phyloP scores from a whole-genome alignment of 495 filamentous ascomycete species.

The Podospora anserina region DNA sequence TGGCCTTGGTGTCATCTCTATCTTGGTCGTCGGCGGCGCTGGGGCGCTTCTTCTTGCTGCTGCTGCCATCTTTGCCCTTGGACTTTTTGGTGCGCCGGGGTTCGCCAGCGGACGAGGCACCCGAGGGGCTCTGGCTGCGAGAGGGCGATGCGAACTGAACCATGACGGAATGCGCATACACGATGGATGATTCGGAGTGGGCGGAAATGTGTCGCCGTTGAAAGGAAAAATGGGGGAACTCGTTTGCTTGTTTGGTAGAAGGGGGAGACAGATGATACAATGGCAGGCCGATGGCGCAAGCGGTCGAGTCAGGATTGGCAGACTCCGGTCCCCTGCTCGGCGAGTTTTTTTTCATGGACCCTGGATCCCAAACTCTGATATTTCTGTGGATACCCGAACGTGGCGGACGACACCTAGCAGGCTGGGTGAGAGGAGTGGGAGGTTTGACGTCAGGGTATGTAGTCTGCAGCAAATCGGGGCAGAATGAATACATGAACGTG shows the following conservation, averaged over 20 bases:
- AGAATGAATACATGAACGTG: too few relatives aligned
- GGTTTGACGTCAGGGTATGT: neutral
- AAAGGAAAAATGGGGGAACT: neutral
- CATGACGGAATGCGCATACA: conserved; percentile 13
- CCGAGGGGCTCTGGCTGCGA: conserved; percentile 28
- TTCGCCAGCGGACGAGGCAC: conserved; percentile 18
- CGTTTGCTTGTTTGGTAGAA: neutral
- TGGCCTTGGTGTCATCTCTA: conserved; percentile 22
- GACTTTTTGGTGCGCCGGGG: conserved; percentile 6
- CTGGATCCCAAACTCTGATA: neutral
- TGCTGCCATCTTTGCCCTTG: conserved; percentile 18
- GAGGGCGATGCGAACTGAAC: conserved; percentile 19
- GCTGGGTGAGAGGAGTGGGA: neutral
- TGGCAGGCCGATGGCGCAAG: conserved; percentile 10
- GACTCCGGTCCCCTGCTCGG: conserved; percentile 11
- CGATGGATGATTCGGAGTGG: neutral
- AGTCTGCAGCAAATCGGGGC: too few relatives aligned
- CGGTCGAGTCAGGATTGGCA: conserved; percentile 5
- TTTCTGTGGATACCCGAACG: neutral
- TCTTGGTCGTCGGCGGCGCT: conserved; percentile 11
- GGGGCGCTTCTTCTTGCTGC: conserved; percentile 24
- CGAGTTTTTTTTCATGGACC: conserved; percentile 17
- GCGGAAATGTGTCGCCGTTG: neutral
- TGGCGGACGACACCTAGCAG: too few relatives aligned
- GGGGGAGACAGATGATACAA: neutral